Conservation (phyloP, 2,329 filamentous ascomycete genomes). For the Apiospora saccharicola region DNA sequence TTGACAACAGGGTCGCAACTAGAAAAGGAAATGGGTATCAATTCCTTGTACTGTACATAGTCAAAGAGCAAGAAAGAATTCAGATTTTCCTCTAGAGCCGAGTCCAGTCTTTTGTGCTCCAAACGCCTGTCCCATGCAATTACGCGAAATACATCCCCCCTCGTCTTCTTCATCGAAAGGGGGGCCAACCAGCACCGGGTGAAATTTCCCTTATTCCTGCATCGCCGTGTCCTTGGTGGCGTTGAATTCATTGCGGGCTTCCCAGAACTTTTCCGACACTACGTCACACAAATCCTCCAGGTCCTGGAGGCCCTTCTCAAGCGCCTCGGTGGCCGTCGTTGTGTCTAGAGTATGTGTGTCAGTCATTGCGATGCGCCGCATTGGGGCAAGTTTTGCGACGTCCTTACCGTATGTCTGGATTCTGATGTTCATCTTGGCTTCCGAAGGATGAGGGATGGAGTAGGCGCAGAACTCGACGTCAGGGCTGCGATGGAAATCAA, state of each 20-base stretch:
- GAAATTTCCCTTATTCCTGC: slow-evolving; percentile 16
- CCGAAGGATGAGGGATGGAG: slow-evolving; percentile 95
- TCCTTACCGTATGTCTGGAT: slow-evolving; percentile 93
- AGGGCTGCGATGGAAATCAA: slow-evolving; percentile 65
- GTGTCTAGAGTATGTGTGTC: slow-evolving; percentile 61
- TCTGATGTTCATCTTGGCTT: slow-evolving; percentile 94
- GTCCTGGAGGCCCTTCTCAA: slow-evolving; percentile 90
- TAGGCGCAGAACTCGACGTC: slow-evolving; percentile 98
- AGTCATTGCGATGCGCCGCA: slow-evolving; percentile 25
- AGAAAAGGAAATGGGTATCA: slow-evolving; percentile 44
- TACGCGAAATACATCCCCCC: slow-evolving; percentile 15
- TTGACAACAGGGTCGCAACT: slow-evolving; percentile 62
- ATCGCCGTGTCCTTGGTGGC: slow-evolving; percentile 25
- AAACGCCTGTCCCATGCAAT: slow-evolving; percentile 38
- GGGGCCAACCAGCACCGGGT: slow-evolving; percentile 18
- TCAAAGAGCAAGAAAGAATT: slow-evolving; percentile 46
- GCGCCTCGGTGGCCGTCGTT: slow-evolving; percentile 80
- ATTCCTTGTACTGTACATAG: slow-evolving; percentile 45
- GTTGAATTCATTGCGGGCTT: slow-evolving; percentile 68
- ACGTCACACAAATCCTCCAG: slow-evolving; percentile 93
- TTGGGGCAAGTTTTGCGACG: not conserved
- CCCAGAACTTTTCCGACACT: slow-evolving; percentile 87
- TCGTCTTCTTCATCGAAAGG: slow-evolving; percentile 22
- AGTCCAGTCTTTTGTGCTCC: slow-evolving; percentile 39
- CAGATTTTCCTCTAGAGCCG: slow-evolving; percentile 32